Conservation (phyloP, 148 eudicot species). For the Vaccinium vitisidaea region DNA sequence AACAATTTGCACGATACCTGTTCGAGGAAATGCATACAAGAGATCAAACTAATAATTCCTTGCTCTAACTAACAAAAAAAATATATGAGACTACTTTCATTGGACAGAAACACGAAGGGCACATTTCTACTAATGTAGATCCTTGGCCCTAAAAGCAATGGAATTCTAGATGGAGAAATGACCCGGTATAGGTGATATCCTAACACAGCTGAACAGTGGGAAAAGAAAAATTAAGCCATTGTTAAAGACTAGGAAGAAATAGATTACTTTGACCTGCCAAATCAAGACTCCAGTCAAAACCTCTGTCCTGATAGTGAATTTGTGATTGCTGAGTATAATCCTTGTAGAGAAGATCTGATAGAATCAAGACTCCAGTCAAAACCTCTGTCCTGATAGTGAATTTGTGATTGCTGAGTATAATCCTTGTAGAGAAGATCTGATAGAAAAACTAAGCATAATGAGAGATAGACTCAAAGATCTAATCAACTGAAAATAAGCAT, state of each 20-base stretch:
- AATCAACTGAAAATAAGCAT: too few species aligned
- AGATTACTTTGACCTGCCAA: conserved; percentile 15
- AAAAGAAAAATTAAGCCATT: neutral
- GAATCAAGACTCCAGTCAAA: conserved; percentile 12
- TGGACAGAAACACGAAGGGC: neutral
- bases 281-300: conserved; percentile 11
- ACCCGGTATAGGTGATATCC: too few species aligned
- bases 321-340: conserved; percentile 17
- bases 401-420: conserved; percentile 13
- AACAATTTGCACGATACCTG: neutral
- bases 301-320: neutral
- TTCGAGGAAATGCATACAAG: neutral
- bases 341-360: too few species aligned
- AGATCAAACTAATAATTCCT: too few species aligned
- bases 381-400: neutral
- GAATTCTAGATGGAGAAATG: too few species aligned
- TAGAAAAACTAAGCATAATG: neutral
- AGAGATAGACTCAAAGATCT: neutral
- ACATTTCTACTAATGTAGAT: neutral
- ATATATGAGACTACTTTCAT: neutral
- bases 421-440: conserved; percentile 24
- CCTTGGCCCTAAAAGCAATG: neutral
- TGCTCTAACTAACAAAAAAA: neutral
- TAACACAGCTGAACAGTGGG: neutral
- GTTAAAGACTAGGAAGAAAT: neutral